Conservation (phyloP, 257 asterid genomes). For the Coffea eugenioides region DNA sequence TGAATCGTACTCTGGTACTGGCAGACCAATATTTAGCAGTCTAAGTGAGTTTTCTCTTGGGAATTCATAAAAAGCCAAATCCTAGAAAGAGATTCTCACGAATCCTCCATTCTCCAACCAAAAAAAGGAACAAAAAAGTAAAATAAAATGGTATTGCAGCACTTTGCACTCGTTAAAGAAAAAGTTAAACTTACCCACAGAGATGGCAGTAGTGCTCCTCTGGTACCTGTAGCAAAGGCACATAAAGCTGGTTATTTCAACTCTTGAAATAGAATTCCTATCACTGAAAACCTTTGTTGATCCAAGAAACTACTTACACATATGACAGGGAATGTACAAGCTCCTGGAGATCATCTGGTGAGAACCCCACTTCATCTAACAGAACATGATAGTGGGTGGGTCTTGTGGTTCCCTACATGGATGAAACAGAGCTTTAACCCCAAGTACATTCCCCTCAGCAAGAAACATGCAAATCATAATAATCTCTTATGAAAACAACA, state of each 20-base stretch:
- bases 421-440: not conserved
- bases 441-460: not conserved
- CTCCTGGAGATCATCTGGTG: slow-evolving; percentile 87
- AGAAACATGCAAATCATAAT: not conserved
- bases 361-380: slow-evolving; percentile 71
- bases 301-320: slow-evolving; percentile 53
- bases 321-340: slow-evolving; percentile 83
- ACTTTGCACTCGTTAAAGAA: not conserved
- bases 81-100: not conserved
- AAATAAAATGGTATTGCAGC: not conserved
- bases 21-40: not conserved
- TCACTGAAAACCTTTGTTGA: not conserved
- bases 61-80: not conserved
- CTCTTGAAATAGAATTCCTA: too few relatives aligned
- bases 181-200: slow-evolving; percentile 53
- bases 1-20: not conserved
- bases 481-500: not conserved
- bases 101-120: not conserved
- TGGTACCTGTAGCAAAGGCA: slow-evolving; percentile 61
- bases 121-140: not conserved
- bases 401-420: slow-evolving; percentile 71
- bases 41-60: not conserved
- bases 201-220: slow-evolving; percentile 91
- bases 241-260: not conserved
- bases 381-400: slow-evolving; percentile 91